Base-by-base conservation (phyloP, 2,329 filamentous ascomycete genomes). In the Raffaelea arxii region DNA sequence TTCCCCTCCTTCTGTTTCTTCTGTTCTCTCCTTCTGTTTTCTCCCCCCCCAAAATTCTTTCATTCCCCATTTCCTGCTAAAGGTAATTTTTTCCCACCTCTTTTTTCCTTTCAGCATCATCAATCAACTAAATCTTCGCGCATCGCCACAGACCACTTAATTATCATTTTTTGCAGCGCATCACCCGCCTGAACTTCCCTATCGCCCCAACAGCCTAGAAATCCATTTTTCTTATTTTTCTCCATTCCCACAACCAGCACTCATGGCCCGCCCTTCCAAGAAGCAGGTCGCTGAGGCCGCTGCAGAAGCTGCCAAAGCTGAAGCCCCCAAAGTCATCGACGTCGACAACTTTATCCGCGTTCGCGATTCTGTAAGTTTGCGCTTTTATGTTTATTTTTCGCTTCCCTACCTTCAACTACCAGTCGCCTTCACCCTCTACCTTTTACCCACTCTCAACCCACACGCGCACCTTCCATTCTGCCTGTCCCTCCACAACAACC, bases 341-440 rank as follows among this genome's bases (percentile, higher is more conserved):
- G 74, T 84, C 48, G 82, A 87, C 49, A 83, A 86, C 63, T 91
- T 91, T 62, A 75, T 86, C 50, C 75, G 82, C 60, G 87, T 89
- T 42, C 79, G 87, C 58, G 87, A 94, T 62, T 82, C 80, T 62
- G 88, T 94, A 81, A 76, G 85, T 51, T 39, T 52, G 48, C 50
- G n/a, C 45, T 51, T 49, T 35, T 48, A 40, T 50, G 45, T 30
- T 30, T 30, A 16, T 16, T 9, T 16, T 30, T 30, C 27, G 27
- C 16, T 30, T 30, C 9, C 27, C 9, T 16, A 30, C 27, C 9
- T 30, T 16, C 9, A 30, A 30, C 27, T 16, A 30, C 27, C 16
- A n/a, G n/a, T 36, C 32, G 16, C 7, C 19, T 18, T 36, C 32
- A 7, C 32, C 32, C 6, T 16, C 5, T 7, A 18, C 32, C 6